Evolutionary conservation across 2,329 filamentous ascomycete genomes (phyloP), one percentile per base, ranked within the genome.

Genomic region (Cercospora nicotianae): DNA sequence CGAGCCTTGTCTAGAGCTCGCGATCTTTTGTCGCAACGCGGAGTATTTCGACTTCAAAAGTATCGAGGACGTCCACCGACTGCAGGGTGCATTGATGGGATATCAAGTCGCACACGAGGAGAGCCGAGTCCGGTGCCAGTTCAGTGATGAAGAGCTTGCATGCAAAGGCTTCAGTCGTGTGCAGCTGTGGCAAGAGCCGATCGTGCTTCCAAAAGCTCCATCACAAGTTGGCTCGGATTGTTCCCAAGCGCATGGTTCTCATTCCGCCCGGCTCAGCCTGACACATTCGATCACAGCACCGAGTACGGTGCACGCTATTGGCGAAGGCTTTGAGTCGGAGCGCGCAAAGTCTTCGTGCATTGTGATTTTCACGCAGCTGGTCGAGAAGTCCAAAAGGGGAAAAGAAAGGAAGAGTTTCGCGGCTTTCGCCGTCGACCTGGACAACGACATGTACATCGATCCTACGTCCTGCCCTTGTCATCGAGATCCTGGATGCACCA

Each of bases 61-160:
- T 20, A 53, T 68, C 12, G 48, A 66, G n/a, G 68, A 70, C 23
- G 65, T 72, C 10, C 66, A 62, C 64, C 48, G 42, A 13, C 70
- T 73, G 45, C 72, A 72, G 57, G 65, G 64, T 16, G 70, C 71
- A 18, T 65, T 73, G 63, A 72, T 60, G 63, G 77, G 62, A 66
- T 78, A 69, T 69, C 64, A 73, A 6, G 65, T 73, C 8, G 66
- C 70, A 10, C 70, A 70, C 18, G 69, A 72, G 36, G 69, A 72
- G 30, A 55, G 36, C 1, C 60, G 60, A 16, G 64, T 72, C 12
- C 66, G 63, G 13, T 69, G 68, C 39, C 71, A 70, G 23, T 72
- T 71, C 65, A 70, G 66, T 20, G 66, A 70, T 18, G 36, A 72
- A 30, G 39, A 64, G 23, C 48, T 67, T 9, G 64, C 68, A 28